Base-by-base conservation (phyloP, 2,329 filamentous ascomycete species). In the Lecanicillium sp. region DNA sequence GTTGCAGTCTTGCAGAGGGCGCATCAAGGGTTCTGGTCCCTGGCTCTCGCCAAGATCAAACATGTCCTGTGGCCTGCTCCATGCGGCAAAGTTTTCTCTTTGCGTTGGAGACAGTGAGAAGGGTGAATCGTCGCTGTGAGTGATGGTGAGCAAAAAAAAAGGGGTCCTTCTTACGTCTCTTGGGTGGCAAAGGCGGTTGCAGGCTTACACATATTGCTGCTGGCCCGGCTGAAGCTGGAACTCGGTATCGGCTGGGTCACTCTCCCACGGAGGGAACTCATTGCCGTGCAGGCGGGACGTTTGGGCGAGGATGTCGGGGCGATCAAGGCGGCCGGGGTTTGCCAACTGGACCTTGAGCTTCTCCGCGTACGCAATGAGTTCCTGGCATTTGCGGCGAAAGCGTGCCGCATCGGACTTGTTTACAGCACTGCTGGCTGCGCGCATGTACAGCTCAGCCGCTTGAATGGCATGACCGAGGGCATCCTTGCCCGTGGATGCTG, bases 241-340 rank as follows among this genome's bases (percentile, higher is more conserved):
- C 20, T 84, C 76, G 4, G 69, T 58, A 0, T 72, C 57, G 4
- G 60, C 56, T 1, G 86, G 82, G 19, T 78, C 67, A 3, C 60
- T 61, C n/a, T 74, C 74, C 92, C 92, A 98, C 0, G 85, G 87
- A 10, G 84, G 87, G 49, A 95, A 97, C 15, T 83, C 71, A 52
- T 80, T 84, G 1, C 84, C 87, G 55, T 95, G 87, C 15, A 98
- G 70, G 40, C 79, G 82, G 4, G 89, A 92, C 4, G 82, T 79
- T 53, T 81, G 79, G 2, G 85, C 67, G 8, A 97, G 61, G 36
- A 96, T 79, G 8, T 43, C 40, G 22, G 29, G 17, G 20, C 33
- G 8, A 31, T 17, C 43, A 18, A 19, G 40, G 32, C 15, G 37
- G 11, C 3, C 30, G 10, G n/a, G 17, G 22, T 19, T 25, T 29